Evolutionary conservation across 2,329 filamentous ascomycete genomes (phyloP).

Genomic region (Aureobasidium sp.): DNA sequence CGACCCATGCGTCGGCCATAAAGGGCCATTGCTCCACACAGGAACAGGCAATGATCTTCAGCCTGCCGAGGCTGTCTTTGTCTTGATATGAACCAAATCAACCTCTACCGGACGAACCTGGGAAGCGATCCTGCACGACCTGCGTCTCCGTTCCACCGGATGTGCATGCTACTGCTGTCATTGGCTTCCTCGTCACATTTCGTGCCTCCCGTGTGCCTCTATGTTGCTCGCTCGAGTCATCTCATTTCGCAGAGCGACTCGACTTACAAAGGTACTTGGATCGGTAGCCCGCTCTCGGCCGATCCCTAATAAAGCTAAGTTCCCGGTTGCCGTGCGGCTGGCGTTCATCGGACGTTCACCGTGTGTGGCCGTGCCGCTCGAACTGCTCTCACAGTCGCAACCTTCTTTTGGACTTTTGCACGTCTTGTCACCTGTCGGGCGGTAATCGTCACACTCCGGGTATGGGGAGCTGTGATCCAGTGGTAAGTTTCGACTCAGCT

Average conservation of each 20-base stretch:
- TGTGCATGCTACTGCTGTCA: background rate
- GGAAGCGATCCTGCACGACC: background rate
- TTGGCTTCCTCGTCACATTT: background rate
- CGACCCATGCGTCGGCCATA: background rate
- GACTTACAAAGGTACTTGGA: background rate
- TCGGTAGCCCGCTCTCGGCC: background rate
- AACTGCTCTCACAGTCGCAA: background rate
- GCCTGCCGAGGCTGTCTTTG: background rate
- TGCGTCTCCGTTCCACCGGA: background rate
- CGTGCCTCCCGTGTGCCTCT: background rate
- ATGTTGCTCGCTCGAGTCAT: background rate
- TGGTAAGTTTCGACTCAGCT: background rate
- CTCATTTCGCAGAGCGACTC: too few species aligned
- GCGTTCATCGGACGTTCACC: background rate
- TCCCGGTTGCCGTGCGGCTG: background rate
- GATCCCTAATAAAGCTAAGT: background rate
- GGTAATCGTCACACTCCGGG: background rate
- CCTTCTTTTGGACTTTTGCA: background rate
- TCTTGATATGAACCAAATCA: background rate
- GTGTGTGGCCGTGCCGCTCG: background rate
- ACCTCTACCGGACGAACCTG: background rate
- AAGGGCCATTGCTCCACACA: background rate
- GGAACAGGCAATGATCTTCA: constrained; percentile 9
- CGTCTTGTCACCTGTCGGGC: background rate
- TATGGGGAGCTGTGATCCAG: background rate